These are phyloP conservation scores for Aphanoascus verrucosus DNA, from an alignment of 2,329 filamentous ascomycete species.

Conservation along the genomic window DNA sequence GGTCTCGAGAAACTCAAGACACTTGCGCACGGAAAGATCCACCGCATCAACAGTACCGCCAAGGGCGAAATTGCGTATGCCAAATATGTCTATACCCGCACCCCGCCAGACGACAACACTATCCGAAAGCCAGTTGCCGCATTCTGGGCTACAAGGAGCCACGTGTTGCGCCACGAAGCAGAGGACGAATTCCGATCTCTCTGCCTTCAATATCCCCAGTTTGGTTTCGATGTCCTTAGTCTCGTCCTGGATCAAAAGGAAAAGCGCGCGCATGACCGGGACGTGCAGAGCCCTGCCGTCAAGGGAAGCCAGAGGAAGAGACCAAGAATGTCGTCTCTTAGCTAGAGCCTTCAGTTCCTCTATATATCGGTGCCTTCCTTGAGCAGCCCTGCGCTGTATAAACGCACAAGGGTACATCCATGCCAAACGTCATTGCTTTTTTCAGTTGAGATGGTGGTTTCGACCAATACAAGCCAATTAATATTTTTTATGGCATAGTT, in stretches of 20 bases:
- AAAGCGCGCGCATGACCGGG: slow-evolving; percentile 30
- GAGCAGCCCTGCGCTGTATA: no score
- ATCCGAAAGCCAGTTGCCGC: slow-evolving; percentile 77
- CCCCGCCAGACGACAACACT: slow-evolving; percentile 53
- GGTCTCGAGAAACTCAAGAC: slow-evolving; percentile 57
- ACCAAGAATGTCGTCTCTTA: slow-evolving; percentile 14
- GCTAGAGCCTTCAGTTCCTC: background rate
- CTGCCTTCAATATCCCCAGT: slow-evolving; percentile 82
- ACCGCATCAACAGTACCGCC: slow-evolving; percentile 77
- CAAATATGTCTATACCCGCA: slow-evolving; percentile 77
- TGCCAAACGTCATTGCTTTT: no score
- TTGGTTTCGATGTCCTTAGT: slow-evolving; percentile 82
- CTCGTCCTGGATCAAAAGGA: slow-evolving; percentile 38
- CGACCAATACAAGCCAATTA: no score
- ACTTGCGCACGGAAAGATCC: slow-evolving; percentile 79
- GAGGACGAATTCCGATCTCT: slow-evolving; percentile 74
- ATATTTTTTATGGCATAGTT: no score
- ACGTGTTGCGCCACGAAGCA: slow-evolving; percentile 73
- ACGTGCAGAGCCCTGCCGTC: slow-evolving; percentile 25
- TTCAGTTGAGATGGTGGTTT: no score
- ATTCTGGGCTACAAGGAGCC: slow-evolving; percentile 75
- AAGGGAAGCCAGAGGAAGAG: slow-evolving; percentile 35
- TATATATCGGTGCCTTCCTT: background rate
- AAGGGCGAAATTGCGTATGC: slow-evolving; percentile 87
- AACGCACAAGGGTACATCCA: no score